A percentile compares a stretch with the other conserved stretches of the same genome.
These are phyloP conservation scores for Phyllostachys edulis DNA, from an alignment of 176 grass and related monocot genomes.

Conservation along the genomic window DNA sequence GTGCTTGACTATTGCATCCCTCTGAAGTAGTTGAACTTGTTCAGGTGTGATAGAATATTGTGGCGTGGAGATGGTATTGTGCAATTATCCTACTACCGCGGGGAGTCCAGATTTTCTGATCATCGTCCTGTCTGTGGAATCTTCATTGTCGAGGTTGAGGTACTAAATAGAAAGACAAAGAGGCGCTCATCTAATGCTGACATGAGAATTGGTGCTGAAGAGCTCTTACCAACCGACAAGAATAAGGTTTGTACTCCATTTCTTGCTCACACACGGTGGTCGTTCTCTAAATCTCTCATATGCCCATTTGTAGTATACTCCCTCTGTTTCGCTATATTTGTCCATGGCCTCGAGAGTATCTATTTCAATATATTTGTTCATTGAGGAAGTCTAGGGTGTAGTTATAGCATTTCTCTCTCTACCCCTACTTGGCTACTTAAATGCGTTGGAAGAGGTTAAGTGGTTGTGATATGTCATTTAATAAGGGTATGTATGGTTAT, in stretches of 20 bases:
- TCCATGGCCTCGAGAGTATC: too few species aligned
- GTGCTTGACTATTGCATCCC: neutral
- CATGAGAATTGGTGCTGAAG: constrained; percentile 61
- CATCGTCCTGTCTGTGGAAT: constrained; percentile 78
- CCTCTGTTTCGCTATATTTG: too few species aligned
- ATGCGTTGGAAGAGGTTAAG: too few species aligned
- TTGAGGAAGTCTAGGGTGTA: too few species aligned
- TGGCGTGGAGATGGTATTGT: constrained; percentile 71
- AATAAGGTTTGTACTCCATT: constrained; percentile 30
- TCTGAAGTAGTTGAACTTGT: constrained; percentile 28
- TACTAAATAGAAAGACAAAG: constrained; percentile 33
- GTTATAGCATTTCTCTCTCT: too few species aligned
- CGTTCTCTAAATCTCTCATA: neutral
- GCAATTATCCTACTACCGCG: constrained; percentile 67
- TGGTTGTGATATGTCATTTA: too few species aligned
- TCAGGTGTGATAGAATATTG: constrained; percentile 92
- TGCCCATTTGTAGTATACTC: neutral
- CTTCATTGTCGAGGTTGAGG: constrained; percentile 56
- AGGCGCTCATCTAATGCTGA: constrained; percentile 40
- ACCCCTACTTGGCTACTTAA: too few species aligned
- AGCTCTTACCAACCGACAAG: constrained; percentile 40
- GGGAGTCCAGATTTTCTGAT: constrained; percentile 75
- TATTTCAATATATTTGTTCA: too few species aligned
- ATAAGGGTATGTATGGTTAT: too few species aligned
- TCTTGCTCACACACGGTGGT: neutral